Conservation (phyloP, 352 stramenopile genomes). For the Paralagenidium karlingii region DNA sequence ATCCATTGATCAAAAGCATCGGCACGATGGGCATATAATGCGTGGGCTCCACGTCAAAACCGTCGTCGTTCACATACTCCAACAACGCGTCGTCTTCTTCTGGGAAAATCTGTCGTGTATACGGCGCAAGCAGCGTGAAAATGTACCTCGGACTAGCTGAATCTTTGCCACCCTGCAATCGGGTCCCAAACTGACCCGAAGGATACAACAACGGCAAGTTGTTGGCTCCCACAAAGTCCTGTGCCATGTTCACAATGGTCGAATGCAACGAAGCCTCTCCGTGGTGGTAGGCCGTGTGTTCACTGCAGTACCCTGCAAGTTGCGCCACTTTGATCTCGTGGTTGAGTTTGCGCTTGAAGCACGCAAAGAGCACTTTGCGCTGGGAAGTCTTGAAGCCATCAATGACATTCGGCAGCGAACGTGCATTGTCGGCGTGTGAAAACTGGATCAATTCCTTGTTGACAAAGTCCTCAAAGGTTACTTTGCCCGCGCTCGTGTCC, state of each 20-base stretch:
- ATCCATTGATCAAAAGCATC: constrained; percentile 96
- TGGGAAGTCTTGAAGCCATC: constrained; percentile 98
- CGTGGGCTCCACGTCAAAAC: constrained; percentile 94
- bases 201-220: constrained; percentile 97
- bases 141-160: constrained; percentile 97
- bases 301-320: constrained; percentile 96
- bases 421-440: constrained; percentile 92
- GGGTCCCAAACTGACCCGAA: constrained; percentile 98
- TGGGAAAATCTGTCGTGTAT: constrained; percentile 96
- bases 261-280: constrained; percentile 95
- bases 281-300: constrained; percentile 98
- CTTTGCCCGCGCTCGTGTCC: constrained; percentile 81
- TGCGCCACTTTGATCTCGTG: constrained; percentile 99
- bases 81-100: constrained; percentile 97
- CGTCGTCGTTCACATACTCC: constrained; percentile 96
- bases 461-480: constrained; percentile 96
- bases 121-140: constrained; percentile 94
- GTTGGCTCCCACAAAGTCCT: constrained; percentile 97
- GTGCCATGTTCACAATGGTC: constrained; percentile 99
- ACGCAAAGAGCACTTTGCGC: constrained; percentile 96
- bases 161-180: constrained; percentile 97
- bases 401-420: constrained; percentile 93
- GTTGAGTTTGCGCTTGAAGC: constrained; percentile 97
- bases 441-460: constrained; percentile 99
- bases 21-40: constrained; percentile 96